Evolutionary conservation across 768 basidiomycete genomes (phyloP).

Genomic region (Termitomyces bulborhizus): DNA sequence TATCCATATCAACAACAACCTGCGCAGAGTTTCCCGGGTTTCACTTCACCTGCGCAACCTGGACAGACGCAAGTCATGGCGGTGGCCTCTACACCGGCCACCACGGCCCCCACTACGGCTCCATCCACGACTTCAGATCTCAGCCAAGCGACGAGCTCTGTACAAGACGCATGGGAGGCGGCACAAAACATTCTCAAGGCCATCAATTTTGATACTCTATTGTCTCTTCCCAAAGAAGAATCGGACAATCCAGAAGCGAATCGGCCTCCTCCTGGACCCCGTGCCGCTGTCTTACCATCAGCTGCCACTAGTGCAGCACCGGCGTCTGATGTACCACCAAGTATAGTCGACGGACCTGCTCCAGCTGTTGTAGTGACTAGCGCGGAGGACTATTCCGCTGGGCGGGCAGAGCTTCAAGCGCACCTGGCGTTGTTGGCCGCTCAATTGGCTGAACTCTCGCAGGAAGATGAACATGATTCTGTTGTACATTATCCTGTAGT

Average conservation of each 20-base stretch:
- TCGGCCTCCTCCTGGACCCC: slow-evolving; percentile 1
- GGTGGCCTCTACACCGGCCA: slow-evolving; percentile 7
- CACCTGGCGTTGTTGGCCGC: slow-evolving; percentile 68
- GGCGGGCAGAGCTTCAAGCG: slow-evolving; percentile 64
- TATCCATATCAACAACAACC: slow-evolving; percentile 10
- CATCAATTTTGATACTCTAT: slow-evolving; percentile 61
- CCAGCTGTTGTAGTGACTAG: not conserved
- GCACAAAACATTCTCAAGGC: slow-evolving; percentile 74
- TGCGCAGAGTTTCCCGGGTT: slow-evolving; percentile 14
- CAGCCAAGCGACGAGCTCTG: slow-evolving; percentile 27
- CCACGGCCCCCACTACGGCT: slow-evolving; percentile 7
- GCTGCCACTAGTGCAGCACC: not conserved
- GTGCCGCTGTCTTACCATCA: not conserved
- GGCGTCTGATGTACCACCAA: not conserved
- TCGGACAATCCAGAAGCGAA: slow-evolving; percentile 11
- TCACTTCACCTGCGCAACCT: slow-evolving; percentile 22
- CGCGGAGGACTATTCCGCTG: slow-evolving; percentile 4
- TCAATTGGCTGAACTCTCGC: slow-evolving; percentile 63
- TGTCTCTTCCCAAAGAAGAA: slow-evolving; percentile 35
- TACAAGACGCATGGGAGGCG: slow-evolving; percentile 68
- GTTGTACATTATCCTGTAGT: slow-evolving; percentile 11
- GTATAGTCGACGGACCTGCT: not conserved
- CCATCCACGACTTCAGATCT: slow-evolving; percentile 12
- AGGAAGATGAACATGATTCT: slow-evolving; percentile 27
- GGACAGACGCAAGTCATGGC: slow-evolving; percentile 18